Evolutionary conservation across 306 rosid species (phyloP).

Genomic region (Prosopis cineraria): DNA sequence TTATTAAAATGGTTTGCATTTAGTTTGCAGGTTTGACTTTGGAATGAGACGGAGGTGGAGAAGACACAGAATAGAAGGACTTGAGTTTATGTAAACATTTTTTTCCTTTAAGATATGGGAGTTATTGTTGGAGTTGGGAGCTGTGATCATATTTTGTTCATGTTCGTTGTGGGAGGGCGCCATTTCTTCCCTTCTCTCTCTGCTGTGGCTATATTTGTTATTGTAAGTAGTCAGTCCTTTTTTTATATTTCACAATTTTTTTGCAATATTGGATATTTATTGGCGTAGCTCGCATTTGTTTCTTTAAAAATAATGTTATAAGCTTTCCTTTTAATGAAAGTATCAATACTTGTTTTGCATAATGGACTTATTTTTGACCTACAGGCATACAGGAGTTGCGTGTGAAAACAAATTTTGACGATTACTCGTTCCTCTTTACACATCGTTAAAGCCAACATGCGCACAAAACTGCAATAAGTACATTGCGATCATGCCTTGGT

Average conservation of each 20-base stretch:
- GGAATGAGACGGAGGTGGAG: slow-evolving; percentile 29
- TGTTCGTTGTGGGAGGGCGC: slow-evolving; percentile 30
- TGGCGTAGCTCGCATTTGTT: too few relatives aligned
- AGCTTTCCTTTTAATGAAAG: too few relatives aligned
- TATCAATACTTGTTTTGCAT: too few relatives aligned
- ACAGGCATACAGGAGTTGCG: too few relatives aligned
- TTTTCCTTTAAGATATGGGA: slow-evolving; percentile 35
- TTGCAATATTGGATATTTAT: too few relatives aligned
- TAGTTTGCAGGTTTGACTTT: slow-evolving; percentile 49
- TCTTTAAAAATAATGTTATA: too few relatives aligned
- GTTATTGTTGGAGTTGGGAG: slow-evolving; percentile 27
- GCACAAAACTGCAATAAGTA: too few relatives aligned
- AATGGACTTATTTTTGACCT: too few relatives aligned
- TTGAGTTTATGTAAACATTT: not conserved
- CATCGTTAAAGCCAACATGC: too few relatives aligned
- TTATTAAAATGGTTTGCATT: slow-evolving; percentile 22
- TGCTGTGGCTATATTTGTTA: slow-evolving; percentile 29
- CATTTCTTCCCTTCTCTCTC: not conserved
- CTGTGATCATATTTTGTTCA: slow-evolving; percentile 38
- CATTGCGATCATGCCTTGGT: too few relatives aligned
- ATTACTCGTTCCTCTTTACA: too few relatives aligned
- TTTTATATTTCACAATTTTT: not conserved
- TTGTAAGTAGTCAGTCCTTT: slow-evolving; percentile 55
- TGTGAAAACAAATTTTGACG: too few relatives aligned
- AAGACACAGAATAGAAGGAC: slow-evolving; percentile 15